A percentile compares a stretch with the other conserved stretches of the same genome.
phyloP scores from a whole-genome alignment of 805 yeast species.

The Brettanomyces custersianus region DNA sequence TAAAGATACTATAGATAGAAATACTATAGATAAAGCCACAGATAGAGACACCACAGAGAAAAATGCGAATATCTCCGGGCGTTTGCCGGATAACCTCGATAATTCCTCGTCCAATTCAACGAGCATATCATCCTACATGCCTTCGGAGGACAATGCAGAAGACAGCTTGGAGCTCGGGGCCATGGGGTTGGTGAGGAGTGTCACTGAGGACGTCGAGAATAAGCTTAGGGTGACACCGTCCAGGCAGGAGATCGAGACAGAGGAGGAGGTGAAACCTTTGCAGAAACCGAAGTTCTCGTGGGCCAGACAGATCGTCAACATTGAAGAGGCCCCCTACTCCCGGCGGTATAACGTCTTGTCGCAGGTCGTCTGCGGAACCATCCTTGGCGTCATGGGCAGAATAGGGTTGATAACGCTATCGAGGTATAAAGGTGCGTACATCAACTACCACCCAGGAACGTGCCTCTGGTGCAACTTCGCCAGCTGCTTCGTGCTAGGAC shows the following conservation, averaged over 20 bases:
- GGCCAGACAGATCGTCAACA: slow-evolving; percentile 1
- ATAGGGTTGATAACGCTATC: slow-evolving; percentile 10
- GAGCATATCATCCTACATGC: too few relatives aligned
- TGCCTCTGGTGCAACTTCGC: slow-evolving; percentile 73
- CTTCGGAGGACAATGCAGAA: too few relatives aligned
- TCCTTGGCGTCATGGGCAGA: slow-evolving; percentile 11
- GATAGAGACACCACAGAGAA: too few relatives aligned
- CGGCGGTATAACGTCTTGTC: slow-evolving; percentile 6
- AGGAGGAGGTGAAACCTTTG: slow-evolving; percentile 1
- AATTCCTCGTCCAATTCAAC: too few relatives aligned
- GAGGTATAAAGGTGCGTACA: slow-evolving; percentile 9
- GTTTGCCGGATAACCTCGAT: too few relatives aligned
- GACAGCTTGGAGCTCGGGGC: too few relatives aligned
- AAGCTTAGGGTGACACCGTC: background rate
- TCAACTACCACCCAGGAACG: slow-evolving; percentile 12
- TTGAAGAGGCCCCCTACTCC: slow-evolving; percentile 13
- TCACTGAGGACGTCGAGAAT: background rate
- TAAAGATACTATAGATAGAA: too few relatives aligned
- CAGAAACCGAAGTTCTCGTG: slow-evolving; percentile 3
- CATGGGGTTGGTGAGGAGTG: too few relatives aligned
- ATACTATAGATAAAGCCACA: too few relatives aligned
- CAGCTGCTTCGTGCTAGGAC: slow-evolving; percentile 67
- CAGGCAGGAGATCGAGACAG: slow-evolving; percentile 1
- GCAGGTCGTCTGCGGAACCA: slow-evolving; percentile 7
- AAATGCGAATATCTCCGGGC: too few relatives aligned